Evolutionary conservation across 208 protist species (phyloP).

Genomic region (Crithidia fasciculata): DNA sequence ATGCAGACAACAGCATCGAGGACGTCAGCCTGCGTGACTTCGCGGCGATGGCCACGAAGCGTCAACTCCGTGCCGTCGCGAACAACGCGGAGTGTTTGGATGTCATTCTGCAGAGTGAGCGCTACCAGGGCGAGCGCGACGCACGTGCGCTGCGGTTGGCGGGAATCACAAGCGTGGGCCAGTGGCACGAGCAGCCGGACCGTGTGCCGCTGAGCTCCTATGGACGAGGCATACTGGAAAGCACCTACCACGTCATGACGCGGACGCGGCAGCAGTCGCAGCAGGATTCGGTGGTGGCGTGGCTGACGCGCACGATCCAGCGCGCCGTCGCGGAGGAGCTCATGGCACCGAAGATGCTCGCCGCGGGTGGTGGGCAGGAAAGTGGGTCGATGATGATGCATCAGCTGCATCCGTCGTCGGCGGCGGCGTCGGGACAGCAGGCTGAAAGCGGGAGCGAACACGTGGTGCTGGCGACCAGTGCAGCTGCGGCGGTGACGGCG

Average conservation of each 20-base stretch:
- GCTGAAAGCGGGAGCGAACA: too few species aligned
- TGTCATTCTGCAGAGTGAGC: slow-evolving; percentile 61
- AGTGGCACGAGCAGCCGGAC: slow-evolving; percentile 79
- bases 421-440: too few species aligned
- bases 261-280: slow-evolving; percentile 37
- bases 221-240: slow-evolving; percentile 66
- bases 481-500: too few species aligned
- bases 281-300: slow-evolving; percentile 77
- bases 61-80: slow-evolving; percentile 63
- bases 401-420: neutral
- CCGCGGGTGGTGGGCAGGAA: slow-evolving; percentile 1
- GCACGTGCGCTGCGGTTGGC: slow-evolving; percentile 67
- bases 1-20: slow-evolving; percentile 54
- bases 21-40: slow-evolving; percentile 74
- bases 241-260: slow-evolving; percentile 44
- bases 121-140: slow-evolving; percentile 69
- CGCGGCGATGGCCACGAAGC: slow-evolving; percentile 63
- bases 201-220: slow-evolving; percentile 69
- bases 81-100: slow-evolving; percentile 60
- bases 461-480: too few species aligned
- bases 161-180: slow-evolving; percentile 66
- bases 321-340: slow-evolving; percentile 82
- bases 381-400: too few species aligned
- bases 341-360: slow-evolving; percentile 28
- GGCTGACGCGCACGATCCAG: slow-evolving; percentile 80